Evolutionary conservation across 306 rosid species (phyloP).

Genomic region (Dalbergia cultrata): DNA sequence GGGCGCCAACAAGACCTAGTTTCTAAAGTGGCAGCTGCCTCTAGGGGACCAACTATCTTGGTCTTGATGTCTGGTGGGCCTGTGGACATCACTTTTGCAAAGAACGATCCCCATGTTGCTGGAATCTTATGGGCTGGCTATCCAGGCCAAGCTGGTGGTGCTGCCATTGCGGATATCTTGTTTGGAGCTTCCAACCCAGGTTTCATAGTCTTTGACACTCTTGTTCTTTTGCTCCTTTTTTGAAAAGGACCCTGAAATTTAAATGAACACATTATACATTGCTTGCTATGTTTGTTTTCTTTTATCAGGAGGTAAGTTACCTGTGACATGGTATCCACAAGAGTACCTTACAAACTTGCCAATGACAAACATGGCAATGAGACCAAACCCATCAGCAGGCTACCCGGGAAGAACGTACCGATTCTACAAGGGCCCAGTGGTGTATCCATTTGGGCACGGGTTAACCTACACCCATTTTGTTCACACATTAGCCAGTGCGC

Average conservation of each 20-base stretch:
- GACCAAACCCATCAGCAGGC: constrained; percentile 55
- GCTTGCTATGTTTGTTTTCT: background rate
- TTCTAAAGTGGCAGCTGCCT: constrained; percentile 71
- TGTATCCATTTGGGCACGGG: constrained; percentile 86
- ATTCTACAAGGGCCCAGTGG: constrained; percentile 80
- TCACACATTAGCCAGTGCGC: constrained; percentile 64
- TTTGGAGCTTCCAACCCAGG: constrained; percentile 78
- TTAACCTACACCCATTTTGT: constrained; percentile 68
- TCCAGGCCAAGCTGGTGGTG: constrained; percentile 94
- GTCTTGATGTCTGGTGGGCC: constrained; percentile 95
- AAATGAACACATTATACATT: background rate
- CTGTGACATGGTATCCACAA: constrained; percentile 94
- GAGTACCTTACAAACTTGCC: constrained; percentile 69
- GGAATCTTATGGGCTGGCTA: constrained; percentile 88
- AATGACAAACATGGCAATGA: constrained; percentile 89
- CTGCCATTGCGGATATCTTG: constrained; percentile 80
- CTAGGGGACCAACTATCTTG: constrained; percentile 78
- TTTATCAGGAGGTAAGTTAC: constrained; percentile 76
- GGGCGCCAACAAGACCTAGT: constrained; percentile 86
- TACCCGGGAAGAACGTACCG: constrained; percentile 93
- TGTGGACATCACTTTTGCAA: constrained; percentile 73
- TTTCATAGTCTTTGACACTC: background rate
- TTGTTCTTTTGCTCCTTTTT: no score
- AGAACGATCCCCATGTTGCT: constrained; percentile 59
- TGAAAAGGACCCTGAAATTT: background rate